Evolutionary conservation across 2,329 filamentous ascomycete genomes (phyloP).

Genomic region (Fusarium sp.): DNA sequence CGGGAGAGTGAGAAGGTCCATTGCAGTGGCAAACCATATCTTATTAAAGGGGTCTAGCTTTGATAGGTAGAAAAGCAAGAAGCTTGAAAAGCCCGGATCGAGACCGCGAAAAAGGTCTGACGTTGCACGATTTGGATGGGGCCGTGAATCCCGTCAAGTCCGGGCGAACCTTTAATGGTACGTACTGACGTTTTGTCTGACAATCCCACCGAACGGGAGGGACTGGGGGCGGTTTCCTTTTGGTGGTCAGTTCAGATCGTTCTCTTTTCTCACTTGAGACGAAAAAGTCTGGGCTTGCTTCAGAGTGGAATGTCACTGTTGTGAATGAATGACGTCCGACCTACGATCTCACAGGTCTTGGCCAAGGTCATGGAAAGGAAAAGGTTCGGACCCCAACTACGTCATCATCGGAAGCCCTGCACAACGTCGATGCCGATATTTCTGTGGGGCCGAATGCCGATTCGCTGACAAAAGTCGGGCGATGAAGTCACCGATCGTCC

Average conservation of each 20-base stretch:
- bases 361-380: constrained; percentile 19
- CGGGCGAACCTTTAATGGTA: background rate
- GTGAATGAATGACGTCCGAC: constrained; percentile 30
- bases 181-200: background rate
- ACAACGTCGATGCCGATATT: background rate
- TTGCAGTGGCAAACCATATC: constrained; percentile 26
- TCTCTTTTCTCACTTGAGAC: background rate
- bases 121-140: background rate
- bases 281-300: background rate
- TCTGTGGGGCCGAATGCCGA: background rate
- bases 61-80: background rate
- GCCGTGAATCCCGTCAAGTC: background rate
- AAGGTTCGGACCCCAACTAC: constrained; percentile 19
- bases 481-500: constrained; percentile 35
- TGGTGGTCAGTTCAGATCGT: background rate
- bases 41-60: background rate
- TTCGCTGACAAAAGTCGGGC: background rate
- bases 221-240: background rate
- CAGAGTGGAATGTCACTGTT: background rate
- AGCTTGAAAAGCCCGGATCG: background rate
- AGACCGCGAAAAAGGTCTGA: background rate
- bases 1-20: constrained; percentile 1
- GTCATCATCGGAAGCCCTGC: constrained; percentile 19
- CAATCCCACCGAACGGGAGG: background rate
- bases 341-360: background rate